Base-by-base conservation (phyloP, 2,329 filamentous ascomycete species). In the Leptographium galeiforme region DNA sequence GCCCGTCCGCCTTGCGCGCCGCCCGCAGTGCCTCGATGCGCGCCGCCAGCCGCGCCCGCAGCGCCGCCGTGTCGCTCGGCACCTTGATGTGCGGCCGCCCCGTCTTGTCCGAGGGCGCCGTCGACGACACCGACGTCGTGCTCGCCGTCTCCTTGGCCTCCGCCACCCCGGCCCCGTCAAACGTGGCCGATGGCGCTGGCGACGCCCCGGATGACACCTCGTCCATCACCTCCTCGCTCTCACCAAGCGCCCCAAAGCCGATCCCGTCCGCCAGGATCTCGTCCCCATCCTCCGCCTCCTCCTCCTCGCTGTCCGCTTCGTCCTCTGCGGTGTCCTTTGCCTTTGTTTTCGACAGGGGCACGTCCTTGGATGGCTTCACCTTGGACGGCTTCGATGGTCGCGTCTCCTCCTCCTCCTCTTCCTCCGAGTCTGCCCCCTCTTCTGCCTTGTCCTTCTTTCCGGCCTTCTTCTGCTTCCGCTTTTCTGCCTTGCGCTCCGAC, bases 1-100 rank as follows among this genome's bases (percentile, higher is more conserved):
- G 56, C 39, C 55, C 56, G 61, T 94, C 89, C 7, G 91, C 90
- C 67, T 95, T 95, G 56, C 93, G 84, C 32, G 83, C 82, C 11
- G 87, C 86, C 56, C 91, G 86, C 50, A 97, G 80, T 47, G 84
- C 84, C 61, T 93, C 87, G 52, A 98, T 89, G 57, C 83, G 86
- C 60, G 87, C 86, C 54, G 86, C 83, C 50, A 98, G 75, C 46
- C 90, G 84, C 54, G 84, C 81, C 63, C 85, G 83, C 50, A 95
- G 78, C 36, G 84, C 80, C 57, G 87, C 81, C 45, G 84, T 84
- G 63, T 90, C 84, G 57, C 81, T 73, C 53, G 84, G 84, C 34
- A 85, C 69, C 62, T 81, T 82, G 63, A 82, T 77, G 58, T 80
- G 77, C 66, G 84, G 86, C 14, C 33, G 19, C 4, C 43, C 12